phyloP scores from a whole-genome alignment of 2,329 filamentous ascomycete species.

The Xylaria sp. region DNA sequence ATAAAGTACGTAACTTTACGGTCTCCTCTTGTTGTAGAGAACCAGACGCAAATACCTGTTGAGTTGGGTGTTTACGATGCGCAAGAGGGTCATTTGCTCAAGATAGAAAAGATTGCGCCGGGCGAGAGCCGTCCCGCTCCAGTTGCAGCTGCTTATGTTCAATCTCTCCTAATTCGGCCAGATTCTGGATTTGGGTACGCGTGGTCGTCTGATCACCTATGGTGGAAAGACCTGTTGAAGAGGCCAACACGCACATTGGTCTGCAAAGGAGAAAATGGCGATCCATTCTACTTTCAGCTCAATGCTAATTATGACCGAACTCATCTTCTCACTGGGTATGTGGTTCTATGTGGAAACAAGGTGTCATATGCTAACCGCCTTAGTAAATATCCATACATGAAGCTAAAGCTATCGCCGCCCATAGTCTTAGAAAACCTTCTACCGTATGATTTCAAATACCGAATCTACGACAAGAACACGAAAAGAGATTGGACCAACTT shows the following conservation, averaged over 20 bases:
- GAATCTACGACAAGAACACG: conserved; percentile 98
- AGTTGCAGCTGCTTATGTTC: conserved; percentile 90
- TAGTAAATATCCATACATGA: conserved; percentile 93
- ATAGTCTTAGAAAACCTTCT: conserved; percentile 94
- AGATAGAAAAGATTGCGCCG: conserved; percentile 96
- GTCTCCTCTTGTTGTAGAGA: conserved; percentile 91
- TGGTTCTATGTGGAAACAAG: conserved; percentile 18
- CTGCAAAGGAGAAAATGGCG: conserved; percentile 85
- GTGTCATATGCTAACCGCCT: conserved; percentile 46
- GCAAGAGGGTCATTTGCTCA: conserved; percentile 87
- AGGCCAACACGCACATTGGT: conserved; percentile 86
- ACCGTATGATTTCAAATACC: conserved; percentile 98
- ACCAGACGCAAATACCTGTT: conserved; percentile 95
- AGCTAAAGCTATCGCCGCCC: conserved; percentile 87
- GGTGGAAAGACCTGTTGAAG: conserved; percentile 92
- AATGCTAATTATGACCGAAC: conserved; percentile 85
- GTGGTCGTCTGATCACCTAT: conserved; percentile 89
- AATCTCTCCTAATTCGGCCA: conserved; percentile 86
- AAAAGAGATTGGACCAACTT: conserved; percentile 99
- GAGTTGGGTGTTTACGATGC: conserved; percentile 92
- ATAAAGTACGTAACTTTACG: conserved; percentile 98
- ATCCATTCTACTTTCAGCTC: conserved; percentile 97
- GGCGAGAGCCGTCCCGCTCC: conserved; percentile 90
- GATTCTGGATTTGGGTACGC: conserved; percentile 97
- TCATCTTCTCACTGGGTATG: conserved; percentile 80